Evolutionary conservation across 805 yeast genomes (phyloP), one percentile per base, ranked within the genome.

Genomic region (Candida manassasensis): DNA sequence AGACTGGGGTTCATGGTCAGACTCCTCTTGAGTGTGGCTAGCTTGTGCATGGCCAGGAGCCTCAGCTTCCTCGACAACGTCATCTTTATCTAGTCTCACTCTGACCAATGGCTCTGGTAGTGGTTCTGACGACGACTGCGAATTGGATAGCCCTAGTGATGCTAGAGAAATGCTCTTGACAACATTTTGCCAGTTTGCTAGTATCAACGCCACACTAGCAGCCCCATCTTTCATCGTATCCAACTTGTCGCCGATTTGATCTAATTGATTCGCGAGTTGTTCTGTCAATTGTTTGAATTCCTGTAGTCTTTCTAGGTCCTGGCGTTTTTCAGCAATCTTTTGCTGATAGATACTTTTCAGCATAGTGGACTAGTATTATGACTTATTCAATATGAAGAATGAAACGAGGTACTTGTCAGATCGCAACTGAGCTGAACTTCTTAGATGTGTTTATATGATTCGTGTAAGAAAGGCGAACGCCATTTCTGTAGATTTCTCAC

Each of bases 51-150:
- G 29, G 15, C 35, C 35, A n/a, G n/a, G n/a, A n/a, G n/a, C n/a
- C 12, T 36, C 24, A 22, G 25, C 29, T 9, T 32, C 39, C 13
- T 33, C 44, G 15, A 35, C 46, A 16, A 41, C 42, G 17, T 52
- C 50, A 19, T 67, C 71, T n/a, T 69, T 63, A 28, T 69, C 68
- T 11, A 78, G 51, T 31, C 71, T 66, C 21, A 82, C 67, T 32
- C 89, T 62, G 3, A 82, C 81, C 43, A 82, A 57, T 0, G 83
- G 65, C 47, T 81, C 89, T 1, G 89, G 86, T 29, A 77, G 55
- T 2, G 84, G 81, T 3, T 62, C 56, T 10, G 47, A 52, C 3
- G 32, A 32, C 12, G 44, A 40, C 27, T 71, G 70, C 37, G 66
- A 67, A 29, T 64, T 67, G 39, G 67, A 44, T 39, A 75, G 49